phyloP scores from a whole-genome alignment of 2,329 filamentous ascomycete species.

The Apiospora pterosperma region DNA sequence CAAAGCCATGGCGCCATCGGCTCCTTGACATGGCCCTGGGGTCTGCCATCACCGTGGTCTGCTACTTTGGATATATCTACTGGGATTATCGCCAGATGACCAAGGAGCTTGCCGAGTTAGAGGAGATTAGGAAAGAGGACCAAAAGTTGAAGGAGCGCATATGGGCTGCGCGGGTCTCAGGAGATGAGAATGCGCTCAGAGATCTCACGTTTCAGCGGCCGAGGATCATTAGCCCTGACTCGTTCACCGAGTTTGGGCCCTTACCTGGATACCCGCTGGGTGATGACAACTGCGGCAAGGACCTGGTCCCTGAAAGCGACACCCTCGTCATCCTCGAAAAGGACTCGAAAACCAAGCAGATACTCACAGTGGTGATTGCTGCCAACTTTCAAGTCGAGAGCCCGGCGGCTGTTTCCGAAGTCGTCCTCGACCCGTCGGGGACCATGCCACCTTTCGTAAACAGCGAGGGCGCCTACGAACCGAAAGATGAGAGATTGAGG shows the following conservation, averaged over 20 bases:
- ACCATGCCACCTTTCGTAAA: background rate
- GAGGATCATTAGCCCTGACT: background rate
- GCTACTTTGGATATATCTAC: conserved; percentile 1
- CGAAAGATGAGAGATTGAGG: background rate
- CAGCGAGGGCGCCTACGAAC: background rate
- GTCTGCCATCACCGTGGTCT: background rate
- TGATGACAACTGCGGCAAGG: conserved; percentile 3
- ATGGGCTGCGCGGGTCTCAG: background rate
- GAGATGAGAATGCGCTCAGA: background rate
- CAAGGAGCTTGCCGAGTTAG: background rate
- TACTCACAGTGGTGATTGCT: background rate
- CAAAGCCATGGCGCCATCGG: conserved; percentile 4
- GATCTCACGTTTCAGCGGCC: conserved; percentile 2
- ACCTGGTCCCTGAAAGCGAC: conserved; percentile 2
- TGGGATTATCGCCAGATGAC: background rate
- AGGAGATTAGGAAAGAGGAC: conserved; percentile 1
- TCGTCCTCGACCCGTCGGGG: background rate
- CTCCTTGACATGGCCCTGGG: conserved; percentile 4
- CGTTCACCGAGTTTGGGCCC: background rate
- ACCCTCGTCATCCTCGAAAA: background rate
- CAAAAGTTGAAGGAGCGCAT: background rate
- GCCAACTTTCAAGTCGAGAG: background rate
- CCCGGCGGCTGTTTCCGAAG: no score
- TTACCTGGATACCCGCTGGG: background rate
- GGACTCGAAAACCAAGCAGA: background rate